These are phyloP conservation scores for Cladophialophora bantiana DNA, from an alignment of 2,329 filamentous ascomycete genomes.

Conservation along the genomic window DNA sequence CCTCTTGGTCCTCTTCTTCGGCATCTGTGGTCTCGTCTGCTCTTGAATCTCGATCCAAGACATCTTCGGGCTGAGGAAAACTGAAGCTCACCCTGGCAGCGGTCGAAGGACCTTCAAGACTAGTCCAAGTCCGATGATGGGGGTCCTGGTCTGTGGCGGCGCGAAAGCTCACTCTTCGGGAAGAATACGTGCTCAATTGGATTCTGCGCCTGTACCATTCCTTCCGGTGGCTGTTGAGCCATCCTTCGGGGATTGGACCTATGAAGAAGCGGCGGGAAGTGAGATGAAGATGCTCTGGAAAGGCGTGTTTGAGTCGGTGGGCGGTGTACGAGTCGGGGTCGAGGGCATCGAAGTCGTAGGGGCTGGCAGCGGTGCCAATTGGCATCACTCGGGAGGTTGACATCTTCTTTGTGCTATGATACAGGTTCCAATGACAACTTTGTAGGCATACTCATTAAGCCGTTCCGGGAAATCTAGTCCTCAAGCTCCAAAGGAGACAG, in stretches of 20 bases:
- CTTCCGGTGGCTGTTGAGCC: constrained; percentile 68
- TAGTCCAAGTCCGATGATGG: constrained; percentile 47
- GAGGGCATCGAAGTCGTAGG: constrained; percentile 45
- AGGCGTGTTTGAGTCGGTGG: constrained; percentile 65
- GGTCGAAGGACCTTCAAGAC: constrained; percentile 43
- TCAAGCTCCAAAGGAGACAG: neutral
- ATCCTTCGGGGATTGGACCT: constrained; percentile 69
- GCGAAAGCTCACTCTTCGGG: constrained; percentile 59
- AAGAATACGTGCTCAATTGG: constrained; percentile 55
- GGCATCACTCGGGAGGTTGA: constrained; percentile 31
- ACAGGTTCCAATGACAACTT: neutral
- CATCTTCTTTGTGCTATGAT: constrained; percentile 13
- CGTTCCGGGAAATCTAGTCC: neutral
- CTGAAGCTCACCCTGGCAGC: constrained; percentile 42
- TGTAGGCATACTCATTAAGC: neutral
- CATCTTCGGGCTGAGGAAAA: constrained; percentile 47
- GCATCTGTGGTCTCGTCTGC: constrained; percentile 26
- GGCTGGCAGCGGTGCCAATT: constrained; percentile 26
- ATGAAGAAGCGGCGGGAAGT: constrained; percentile 70
- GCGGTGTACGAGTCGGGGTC: constrained; percentile 61
- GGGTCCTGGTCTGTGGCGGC: constrained; percentile 54
- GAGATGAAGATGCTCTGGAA: constrained; percentile 66
- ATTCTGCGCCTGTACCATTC: constrained; percentile 65
- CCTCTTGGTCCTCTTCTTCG: constrained; percentile 21
- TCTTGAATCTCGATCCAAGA: constrained; percentile 38